Evolutionary conservation across 2,329 filamentous ascomycete genomes (phyloP), one percentile per base, ranked within the genome.

Genomic region (Diaporthe aspalathi): DNA sequence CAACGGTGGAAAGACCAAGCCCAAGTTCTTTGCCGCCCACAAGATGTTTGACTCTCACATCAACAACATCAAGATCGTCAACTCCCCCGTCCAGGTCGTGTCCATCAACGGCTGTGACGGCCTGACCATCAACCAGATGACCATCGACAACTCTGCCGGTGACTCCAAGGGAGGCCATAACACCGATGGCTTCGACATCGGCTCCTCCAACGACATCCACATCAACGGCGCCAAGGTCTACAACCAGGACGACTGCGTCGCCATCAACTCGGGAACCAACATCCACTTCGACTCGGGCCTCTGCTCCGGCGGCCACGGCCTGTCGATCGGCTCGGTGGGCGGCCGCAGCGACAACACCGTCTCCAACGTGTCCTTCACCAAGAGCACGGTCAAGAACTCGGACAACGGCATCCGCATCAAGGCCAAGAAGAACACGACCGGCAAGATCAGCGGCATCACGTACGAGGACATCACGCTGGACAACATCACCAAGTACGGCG

Each of bases 1-100:
- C 76, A 89, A 89, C 76, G 87, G 88, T 38, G 89, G 89, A 76
- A 85, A 85, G 81, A 87, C 79, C 47, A 91, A 91, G 84, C 89
- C 89, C 74, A 88, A 90, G 82, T 82, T 90, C 82, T 90, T 90
- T 84, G 83, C 81, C 70, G 82, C 83, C 16, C 85, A 90, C 77
- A 82, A 80, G 70, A 74, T 90, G 72, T 86, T 78, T 49, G 77
- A 81, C 45, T 88, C 86, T 11, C 78, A 76, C 49, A 88, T 89
- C 79, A 80, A 78, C 22, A 80, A 81, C 70, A 77, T 89, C 67
- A 86, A 85, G 74, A 81, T 89, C 75, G 81, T 84, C 78, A 88
- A 89, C 79, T 84, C 85, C 14, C 87, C 87, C 4, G 85, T 88
- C 5, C 87, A 89, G 75, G 82, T 79, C 50, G 85, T 89, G 79